Evolutionary conservation across 1,284 basidiomycete species (phyloP).

Genomic region (Ceratorhiza oryzae-sativae): DNA sequence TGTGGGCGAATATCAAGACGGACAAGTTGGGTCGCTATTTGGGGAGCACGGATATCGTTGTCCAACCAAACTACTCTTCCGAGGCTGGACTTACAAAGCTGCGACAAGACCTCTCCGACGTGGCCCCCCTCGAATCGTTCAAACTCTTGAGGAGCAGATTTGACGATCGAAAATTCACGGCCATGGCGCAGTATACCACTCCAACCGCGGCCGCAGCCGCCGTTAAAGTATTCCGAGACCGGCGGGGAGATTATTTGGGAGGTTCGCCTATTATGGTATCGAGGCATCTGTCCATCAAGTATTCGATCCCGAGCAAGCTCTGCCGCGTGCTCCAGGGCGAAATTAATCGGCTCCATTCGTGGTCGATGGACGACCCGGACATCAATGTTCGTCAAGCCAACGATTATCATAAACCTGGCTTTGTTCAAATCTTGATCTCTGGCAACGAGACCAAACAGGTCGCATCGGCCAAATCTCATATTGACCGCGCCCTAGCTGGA

Average conservation of each 20-base stretch:
- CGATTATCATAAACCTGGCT: constrained; percentile 10
- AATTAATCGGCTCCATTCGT: constrained; percentile 23
- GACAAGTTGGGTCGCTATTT: background rate
- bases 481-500: constrained; percentile 33
- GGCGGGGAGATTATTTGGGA: constrained; percentile 3
- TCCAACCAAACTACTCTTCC: constrained; percentile 31
- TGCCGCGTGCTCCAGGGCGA: constrained; percentile 24
- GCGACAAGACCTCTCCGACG: constrained; percentile 14
- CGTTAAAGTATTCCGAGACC: constrained; percentile 23
- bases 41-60: constrained; percentile 8
- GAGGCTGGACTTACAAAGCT: constrained; percentile 14
- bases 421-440: constrained; percentile 9
- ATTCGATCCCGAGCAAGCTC: constrained; percentile 14
- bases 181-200: constrained; percentile 32
- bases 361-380: constrained; percentile 33
- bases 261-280: constrained; percentile 23
- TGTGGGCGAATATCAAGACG: background rate
- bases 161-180: constrained; percentile 25
- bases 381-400: constrained; percentile 11
- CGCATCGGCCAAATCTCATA: constrained; percentile 16
- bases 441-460: constrained; percentile 26
- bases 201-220: constrained; percentile 22
- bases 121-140: constrained; percentile 37
- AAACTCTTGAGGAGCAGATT: background rate
- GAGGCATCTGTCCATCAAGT: constrained; percentile 15